Evolutionary conservation across 1,284 basidiomycete species (phyloP).

Genomic region (Rhodotorula sp.): DNA sequence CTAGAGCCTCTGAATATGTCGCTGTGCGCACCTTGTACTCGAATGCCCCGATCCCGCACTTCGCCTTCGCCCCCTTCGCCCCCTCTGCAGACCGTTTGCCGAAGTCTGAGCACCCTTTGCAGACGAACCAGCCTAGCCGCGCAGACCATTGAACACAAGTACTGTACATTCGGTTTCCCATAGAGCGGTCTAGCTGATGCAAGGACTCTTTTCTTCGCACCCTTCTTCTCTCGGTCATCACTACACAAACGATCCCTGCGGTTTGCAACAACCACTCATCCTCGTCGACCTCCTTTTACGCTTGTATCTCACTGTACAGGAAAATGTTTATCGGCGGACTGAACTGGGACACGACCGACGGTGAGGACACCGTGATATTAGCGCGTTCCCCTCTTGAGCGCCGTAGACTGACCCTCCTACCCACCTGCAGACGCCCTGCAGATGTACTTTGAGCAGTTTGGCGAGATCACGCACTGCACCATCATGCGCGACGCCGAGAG

Average conservation of each 20-base stretch:
- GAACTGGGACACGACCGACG: constrained; percentile 96
- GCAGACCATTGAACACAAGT: constrained; percentile 13
- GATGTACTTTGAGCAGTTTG: constrained; percentile 84
- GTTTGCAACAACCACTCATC: constrained; percentile 38
- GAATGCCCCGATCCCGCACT: neutral
- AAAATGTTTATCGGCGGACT: constrained; percentile 98
- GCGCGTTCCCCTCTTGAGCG: neutral
- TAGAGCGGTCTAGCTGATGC: constrained; percentile 76
- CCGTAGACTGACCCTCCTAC: constrained; percentile 47
- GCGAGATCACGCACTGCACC: constrained; percentile 84
- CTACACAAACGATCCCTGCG: neutral
- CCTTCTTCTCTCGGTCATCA: neutral
- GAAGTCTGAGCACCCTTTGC: neutral
- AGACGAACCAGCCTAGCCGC: neutral
- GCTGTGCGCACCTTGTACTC: neutral
- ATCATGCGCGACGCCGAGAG: constrained; percentile 89
- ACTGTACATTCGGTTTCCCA: constrained; percentile 48
- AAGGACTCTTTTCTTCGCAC: constrained; percentile 51
- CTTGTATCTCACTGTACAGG: constrained; percentile 55
- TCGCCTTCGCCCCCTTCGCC: neutral
- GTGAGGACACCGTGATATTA: constrained; percentile 50
- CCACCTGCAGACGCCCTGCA: constrained; percentile 66
- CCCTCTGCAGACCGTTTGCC: neutral
- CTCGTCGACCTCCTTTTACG: constrained; percentile 35
- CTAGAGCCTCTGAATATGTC: too few relatives aligned